phyloP scores from a whole-genome alignment of 108 stramenopile species.

The Conticribra guillardii region DNA sequence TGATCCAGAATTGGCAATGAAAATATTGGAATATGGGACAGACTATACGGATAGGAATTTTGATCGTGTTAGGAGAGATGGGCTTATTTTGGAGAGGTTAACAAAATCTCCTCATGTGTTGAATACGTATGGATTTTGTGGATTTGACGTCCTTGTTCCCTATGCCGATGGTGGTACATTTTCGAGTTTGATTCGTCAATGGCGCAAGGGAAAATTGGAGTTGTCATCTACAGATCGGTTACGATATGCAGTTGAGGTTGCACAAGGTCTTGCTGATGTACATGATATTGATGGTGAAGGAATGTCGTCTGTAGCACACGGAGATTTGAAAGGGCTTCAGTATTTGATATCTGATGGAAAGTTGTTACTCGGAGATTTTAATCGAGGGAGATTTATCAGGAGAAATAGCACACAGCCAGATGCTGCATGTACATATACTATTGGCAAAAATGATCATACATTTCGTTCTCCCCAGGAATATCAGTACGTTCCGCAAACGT shows the following conservation, averaged over 20 bases:
- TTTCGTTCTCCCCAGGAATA: conserved; percentile 55
- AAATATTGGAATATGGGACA: conserved; percentile 31
- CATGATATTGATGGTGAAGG: conserved; percentile 52
- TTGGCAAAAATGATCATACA: conserved; percentile 43
- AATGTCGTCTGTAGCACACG: conserved; percentile 44
- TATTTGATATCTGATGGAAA: conserved; percentile 36
- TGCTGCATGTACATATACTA: conserved; percentile 42
- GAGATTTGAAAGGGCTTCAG: conserved; percentile 44
- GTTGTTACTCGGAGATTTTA: conserved; percentile 47
- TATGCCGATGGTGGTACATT: conserved; percentile 36
- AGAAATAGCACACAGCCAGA: conserved; percentile 29
- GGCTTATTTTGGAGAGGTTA: conserved; percentile 39
- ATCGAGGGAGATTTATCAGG: conserved; percentile 38
- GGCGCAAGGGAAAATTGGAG: conserved; percentile 15
- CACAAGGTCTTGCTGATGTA: conserved; percentile 36
- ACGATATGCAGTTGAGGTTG: conserved; percentile 29
- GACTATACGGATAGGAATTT: conserved; percentile 35
- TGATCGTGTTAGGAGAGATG: conserved; percentile 45
- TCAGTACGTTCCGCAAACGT: conserved; percentile 34
- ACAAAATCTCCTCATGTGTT: conserved; percentile 29
- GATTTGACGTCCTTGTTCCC: conserved; percentile 34
- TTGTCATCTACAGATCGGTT: conserved; percentile 19
- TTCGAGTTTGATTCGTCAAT: background rate
- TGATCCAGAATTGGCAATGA: conserved; percentile 32
- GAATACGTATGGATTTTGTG: conserved; percentile 41